A percentile compares a stretch with the other conserved stretches of the same genome.
Conservation (phyloP, 2,329 filamentous ascomycete species). For the Venturia nashicola region DNA sequence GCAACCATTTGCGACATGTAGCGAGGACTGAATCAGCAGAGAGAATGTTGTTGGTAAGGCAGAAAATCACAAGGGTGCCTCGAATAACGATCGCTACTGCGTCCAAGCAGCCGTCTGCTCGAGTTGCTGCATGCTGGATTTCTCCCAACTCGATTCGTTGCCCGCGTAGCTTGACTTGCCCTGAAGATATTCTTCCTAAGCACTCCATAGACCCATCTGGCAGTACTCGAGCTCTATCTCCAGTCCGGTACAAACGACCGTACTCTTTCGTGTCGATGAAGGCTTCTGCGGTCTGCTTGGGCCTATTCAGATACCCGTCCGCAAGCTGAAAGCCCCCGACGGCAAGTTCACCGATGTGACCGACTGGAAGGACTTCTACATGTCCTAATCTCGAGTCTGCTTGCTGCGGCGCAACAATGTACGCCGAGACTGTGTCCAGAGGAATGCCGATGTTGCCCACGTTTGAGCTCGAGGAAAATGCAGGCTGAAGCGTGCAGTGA, state of each 20-base stretch:
- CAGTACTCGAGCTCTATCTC: constrained; percentile 64
- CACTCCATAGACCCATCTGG: constrained; percentile 65
- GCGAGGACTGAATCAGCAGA: constrained; percentile 36
- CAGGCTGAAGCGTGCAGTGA: constrained; percentile 67
- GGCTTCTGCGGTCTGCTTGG: constrained; percentile 57
- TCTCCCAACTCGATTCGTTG: constrained; percentile 71
- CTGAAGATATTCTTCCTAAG: constrained; percentile 63
- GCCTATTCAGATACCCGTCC: constrained; percentile 67
- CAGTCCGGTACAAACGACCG: constrained; percentile 69
- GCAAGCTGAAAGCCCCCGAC: constrained; percentile 73
- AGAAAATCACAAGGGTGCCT: constrained; percentile 63
- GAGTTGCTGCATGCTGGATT: constrained; percentile 24
- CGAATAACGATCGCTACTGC: constrained; percentile 56
- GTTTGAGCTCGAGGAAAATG: constrained; percentile 43
- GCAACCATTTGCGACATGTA: constrained; percentile 63
- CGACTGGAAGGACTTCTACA: constrained; percentile 47
- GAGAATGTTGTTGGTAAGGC: constrained; percentile 38
- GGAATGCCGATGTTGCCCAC: constrained; percentile 65
- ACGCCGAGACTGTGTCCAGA: constrained; percentile 69
- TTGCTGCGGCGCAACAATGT: constrained; percentile 44
- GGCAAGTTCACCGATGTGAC: constrained; percentile 65
- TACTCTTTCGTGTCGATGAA: constrained; percentile 55
- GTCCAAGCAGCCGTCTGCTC: constrained; percentile 37
- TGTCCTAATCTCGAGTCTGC: constrained; percentile 14
- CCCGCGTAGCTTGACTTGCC: constrained; percentile 77